A percentile compares a stretch with the other conserved stretches of the same genome.
phyloP scores from a whole-genome alignment of 495 filamentous ascomycete species.

The Hypoxylon subgilvum region DNA sequence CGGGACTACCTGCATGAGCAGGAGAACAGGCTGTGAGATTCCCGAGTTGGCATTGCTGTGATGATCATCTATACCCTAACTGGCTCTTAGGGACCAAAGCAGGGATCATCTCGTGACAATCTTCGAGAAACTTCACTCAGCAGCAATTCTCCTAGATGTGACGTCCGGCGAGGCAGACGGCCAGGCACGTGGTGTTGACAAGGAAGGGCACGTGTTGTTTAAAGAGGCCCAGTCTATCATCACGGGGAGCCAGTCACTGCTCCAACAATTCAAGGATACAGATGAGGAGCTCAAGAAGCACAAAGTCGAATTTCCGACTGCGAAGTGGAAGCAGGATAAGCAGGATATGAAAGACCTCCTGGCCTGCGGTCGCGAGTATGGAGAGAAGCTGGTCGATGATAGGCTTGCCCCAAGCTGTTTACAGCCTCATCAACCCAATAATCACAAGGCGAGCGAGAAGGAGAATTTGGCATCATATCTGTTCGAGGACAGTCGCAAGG shows the following conservation, averaged over 20 bases:
- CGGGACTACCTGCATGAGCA: slow-evolving; percentile 23
- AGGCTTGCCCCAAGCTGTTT: slow-evolving; percentile 35
- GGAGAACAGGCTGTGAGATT: slow-evolving; percentile 33
- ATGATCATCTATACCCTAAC: not conserved
- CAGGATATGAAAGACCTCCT: slow-evolving; percentile 43
- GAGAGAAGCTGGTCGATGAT: slow-evolving; percentile 43
- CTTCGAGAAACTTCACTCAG: slow-evolving; percentile 21
- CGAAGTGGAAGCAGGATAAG: slow-evolving; percentile 47
- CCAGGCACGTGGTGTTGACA: not conserved
- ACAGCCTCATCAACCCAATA: slow-evolving; percentile 15
- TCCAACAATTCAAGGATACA: slow-evolving; percentile 35
- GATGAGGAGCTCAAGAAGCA: slow-evolving; percentile 31
- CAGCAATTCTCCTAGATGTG: not conserved
- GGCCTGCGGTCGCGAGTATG: slow-evolving; percentile 40
- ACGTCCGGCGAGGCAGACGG: not conserved
- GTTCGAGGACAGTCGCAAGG: slow-evolving; percentile 43
- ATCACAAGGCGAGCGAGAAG: slow-evolving; percentile 34
- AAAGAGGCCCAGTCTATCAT: slow-evolving; percentile 20
- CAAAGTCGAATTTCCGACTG: slow-evolving; percentile 33
- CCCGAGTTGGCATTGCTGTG: not conserved
- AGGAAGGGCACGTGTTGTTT: slow-evolving; percentile 34
- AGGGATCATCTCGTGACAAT: slow-evolving; percentile 1
- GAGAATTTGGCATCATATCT: slow-evolving; percentile 39
- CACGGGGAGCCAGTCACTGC: slow-evolving; percentile 16
- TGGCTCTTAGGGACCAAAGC: slow-evolving; percentile 6